Evolutionary conservation across 2,329 filamentous ascomycete genomes (phyloP).

Genomic region (Aspergillus arachidicola): DNA sequence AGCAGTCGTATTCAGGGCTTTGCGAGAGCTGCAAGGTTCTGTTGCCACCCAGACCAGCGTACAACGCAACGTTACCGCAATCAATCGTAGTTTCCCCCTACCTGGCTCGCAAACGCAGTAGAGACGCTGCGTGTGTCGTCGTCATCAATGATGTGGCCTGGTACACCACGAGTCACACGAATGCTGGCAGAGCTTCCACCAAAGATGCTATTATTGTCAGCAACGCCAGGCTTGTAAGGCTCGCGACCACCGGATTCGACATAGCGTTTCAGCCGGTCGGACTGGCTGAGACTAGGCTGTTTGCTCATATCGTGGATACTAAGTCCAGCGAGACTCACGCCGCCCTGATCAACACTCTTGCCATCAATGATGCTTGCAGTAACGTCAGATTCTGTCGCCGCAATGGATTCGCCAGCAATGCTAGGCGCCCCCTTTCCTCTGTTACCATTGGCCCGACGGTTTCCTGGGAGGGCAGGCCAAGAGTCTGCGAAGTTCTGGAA

Average conservation of each 20-base stretch:
- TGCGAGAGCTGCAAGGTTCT: constrained; percentile 17
- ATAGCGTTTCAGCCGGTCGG: constrained; percentile 90
- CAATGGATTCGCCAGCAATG: constrained; percentile 87
- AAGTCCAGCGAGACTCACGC: constrained; percentile 84
- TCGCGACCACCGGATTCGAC: constrained; percentile 80
- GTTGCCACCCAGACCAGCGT: constrained; percentile 17
- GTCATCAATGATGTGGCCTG: constrained; percentile 60
- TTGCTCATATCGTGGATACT: constrained; percentile 72
- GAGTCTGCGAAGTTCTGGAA: constrained; percentile 90
- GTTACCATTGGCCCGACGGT: constrained; percentile 64
- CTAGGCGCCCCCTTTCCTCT: constrained; percentile 72
- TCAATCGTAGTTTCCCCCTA: constrained; percentile 70
- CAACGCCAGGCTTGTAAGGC: constrained; percentile 52
- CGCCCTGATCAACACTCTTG: constrained; percentile 74
- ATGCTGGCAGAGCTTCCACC: constrained; percentile 60
- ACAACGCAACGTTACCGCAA: constrained; percentile 11
- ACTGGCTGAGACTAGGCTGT: constrained; percentile 74
- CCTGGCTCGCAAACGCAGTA: constrained; percentile 94
- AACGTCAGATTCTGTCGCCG: constrained; percentile 86
- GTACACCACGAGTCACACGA: constrained; percentile 49
- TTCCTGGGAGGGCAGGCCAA: constrained; percentile 82
- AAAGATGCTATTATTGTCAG: constrained; percentile 66
- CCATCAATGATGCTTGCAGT: constrained; percentile 76
- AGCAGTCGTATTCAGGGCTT: constrained; percentile 17
- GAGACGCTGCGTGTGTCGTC: constrained; percentile 96